Conservation (phyloP, 176 grass and related monocot species). For the Rhynchospora breviuscula region DNA sequence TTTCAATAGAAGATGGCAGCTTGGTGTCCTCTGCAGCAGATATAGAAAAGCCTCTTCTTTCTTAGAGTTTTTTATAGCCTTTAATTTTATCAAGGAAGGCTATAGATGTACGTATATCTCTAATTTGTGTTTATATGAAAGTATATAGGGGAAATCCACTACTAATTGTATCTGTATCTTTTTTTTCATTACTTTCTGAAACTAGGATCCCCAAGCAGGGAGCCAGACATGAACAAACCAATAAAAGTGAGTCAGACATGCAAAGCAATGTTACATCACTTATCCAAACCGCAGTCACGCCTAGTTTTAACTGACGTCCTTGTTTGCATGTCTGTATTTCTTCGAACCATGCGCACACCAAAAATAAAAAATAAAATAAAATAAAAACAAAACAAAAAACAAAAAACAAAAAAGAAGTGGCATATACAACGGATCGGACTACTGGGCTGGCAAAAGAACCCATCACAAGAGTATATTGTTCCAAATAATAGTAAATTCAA, state of each 20-base stretch:
- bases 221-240: too few species aligned
- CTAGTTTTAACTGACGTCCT: background rate
- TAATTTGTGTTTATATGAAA: conserved; percentile 1
- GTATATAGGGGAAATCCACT: background rate
- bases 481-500: background rate
- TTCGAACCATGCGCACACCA: too few species aligned
- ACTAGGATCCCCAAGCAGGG: too few species aligned
- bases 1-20: background rate
- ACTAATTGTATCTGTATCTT: background rate
- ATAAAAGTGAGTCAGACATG: too few species aligned
- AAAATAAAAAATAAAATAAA: too few species aligned
- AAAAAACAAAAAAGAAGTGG: too few species aligned
- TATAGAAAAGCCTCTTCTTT: conserved; percentile 40
- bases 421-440: background rate
- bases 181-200: too few species aligned
- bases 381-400: too few species aligned
- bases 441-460: background rate
- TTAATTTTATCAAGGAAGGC: background rate
- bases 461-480: background rate
- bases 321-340: too few species aligned
- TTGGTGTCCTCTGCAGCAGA: background rate
- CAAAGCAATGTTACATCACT: too few species aligned
- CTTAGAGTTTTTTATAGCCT: conserved; percentile 12
- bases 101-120: conserved; percentile 4
- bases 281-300: too few species aligned